These are phyloP conservation scores for Anthostomella pinea DNA, from an alignment of 2,329 filamentous ascomycete genomes.

Conservation along the genomic window DNA sequence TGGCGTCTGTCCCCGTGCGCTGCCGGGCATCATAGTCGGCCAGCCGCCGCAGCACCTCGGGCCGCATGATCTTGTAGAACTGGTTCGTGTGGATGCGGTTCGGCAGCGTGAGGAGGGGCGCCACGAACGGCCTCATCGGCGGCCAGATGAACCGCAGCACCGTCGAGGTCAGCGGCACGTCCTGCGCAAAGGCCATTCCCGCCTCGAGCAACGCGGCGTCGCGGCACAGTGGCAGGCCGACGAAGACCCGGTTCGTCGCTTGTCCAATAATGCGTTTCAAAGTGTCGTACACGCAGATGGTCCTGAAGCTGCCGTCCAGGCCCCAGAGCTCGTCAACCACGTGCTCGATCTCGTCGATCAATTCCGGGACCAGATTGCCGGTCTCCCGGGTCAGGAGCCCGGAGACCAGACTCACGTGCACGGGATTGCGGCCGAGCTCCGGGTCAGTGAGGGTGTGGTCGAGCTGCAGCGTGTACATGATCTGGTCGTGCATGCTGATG, in stretches of 20 bases:
- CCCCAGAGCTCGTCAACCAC: slow-evolving; percentile 28
- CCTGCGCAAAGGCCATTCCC: slow-evolving; percentile 25
- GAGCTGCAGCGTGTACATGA: slow-evolving; percentile 23
- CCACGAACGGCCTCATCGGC: slow-evolving; percentile 22
- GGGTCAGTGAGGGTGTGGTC: slow-evolving; percentile 27
- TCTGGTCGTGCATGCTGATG: slow-evolving; percentile 22
- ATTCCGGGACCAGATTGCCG: slow-evolving; percentile 29
- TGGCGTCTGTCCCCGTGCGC: no score
- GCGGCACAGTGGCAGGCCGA: slow-evolving; percentile 30
- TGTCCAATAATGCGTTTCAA: slow-evolving; percentile 26
- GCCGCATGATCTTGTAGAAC: slow-evolving; percentile 22
- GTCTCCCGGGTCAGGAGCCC: slow-evolving; percentile 30
- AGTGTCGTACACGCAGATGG: slow-evolving; percentile 23
- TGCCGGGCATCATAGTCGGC: slow-evolving; percentile 18
- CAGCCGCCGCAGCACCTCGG: slow-evolving; percentile 27
- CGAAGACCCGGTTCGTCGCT: slow-evolving; percentile 32
- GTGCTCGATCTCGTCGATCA: slow-evolving; percentile 28
- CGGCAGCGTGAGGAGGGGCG: slow-evolving; percentile 25
- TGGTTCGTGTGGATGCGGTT: slow-evolving; percentile 21
- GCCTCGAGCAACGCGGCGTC: slow-evolving; percentile 23
- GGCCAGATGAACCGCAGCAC: slow-evolving; percentile 20
- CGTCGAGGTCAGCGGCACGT: slow-evolving; percentile 19
- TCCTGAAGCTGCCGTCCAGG: slow-evolving; percentile 11
- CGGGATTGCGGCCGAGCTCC: slow-evolving; percentile 17
- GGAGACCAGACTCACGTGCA: slow-evolving; percentile 28